Evolutionary conservation across 768 basidiomycete genomes (phyloP), one percentile per base, ranked within the genome.

Genomic region (Termitomyces sp.): DNA sequence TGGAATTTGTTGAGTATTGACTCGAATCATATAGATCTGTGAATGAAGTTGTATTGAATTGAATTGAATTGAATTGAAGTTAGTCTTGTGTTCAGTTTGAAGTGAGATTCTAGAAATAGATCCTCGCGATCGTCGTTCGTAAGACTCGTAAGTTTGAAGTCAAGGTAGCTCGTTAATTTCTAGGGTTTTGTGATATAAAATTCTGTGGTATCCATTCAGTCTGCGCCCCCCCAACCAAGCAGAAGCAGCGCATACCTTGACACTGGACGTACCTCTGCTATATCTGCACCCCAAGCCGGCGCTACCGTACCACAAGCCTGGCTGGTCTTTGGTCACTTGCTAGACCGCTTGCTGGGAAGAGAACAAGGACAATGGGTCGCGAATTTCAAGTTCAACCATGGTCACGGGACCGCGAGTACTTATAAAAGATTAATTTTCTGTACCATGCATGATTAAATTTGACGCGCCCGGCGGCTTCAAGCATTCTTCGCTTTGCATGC

Each of bases 141-240:
- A 40, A 62, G 62, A 60, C 55, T 65, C 61, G 65, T 66, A 42
- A 34, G 34, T 34, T 34, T 14, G 12, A 65, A 56, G 51, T 58
- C 45, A 34, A 53, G 55, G 24, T 57, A 60, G 59, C 52, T 60
- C 66, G 66, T 68, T 63, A 65, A 61, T 63, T 62, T 26, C 45
- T 62, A 62, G 28, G 54, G 17, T 65, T 62, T 58, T 55, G 24
- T 53, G 21, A 58, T 30, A 46, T 57, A 58, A 55, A 58, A 61
- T 54, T 57, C 58, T 61, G 51, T 14, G 14, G 17, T 12, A 14
- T 1, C 14, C 32, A 4, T 11, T 21, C n/a, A 30, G 30, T 14
- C 6, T 47, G 17, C 7, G 2, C 5, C 46, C 19, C n/a, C 46
- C n/a, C 17, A 53, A 32, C 43, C 46, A 54, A 48, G 14, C 12